phyloP scores from a whole-genome alignment of 257 asterid genomes.

The Capsicum chinense region DNA sequence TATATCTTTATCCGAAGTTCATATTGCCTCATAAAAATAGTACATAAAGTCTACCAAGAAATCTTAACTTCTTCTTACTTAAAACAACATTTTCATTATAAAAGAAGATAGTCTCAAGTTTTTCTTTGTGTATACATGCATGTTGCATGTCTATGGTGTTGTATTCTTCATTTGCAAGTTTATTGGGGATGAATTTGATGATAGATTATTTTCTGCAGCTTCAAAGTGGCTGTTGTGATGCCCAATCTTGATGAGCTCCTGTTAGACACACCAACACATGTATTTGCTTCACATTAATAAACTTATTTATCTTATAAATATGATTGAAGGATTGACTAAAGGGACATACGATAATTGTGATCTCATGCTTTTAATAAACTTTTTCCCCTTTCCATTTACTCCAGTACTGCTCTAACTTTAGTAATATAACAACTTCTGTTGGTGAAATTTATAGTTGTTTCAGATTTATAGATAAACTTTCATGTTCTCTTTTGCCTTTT shows the following conservation, averaged over 20 bases:
- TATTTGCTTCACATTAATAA: slow-evolving; percentile 62
- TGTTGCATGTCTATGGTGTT: background rate
- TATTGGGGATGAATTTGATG: slow-evolving; percentile 16
- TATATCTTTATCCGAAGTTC: background rate
- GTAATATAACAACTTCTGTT: slow-evolving; percentile 6
- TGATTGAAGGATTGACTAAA: background rate
- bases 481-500: slow-evolving; percentile 29
- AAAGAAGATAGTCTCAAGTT: background rate
- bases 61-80: slow-evolving; percentile 17
- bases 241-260: slow-evolving; percentile 94
- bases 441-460: background rate
- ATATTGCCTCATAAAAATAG: background rate
- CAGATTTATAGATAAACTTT: background rate
- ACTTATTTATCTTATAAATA: background rate
- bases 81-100: background rate
- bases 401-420: background rate
- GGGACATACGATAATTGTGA: background rate
- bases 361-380: background rate
- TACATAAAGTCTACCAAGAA: slow-evolving; percentile 1
- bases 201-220: slow-evolving; percentile 47
- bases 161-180: slow-evolving; percentile 4
- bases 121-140: background rate
- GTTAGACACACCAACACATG: slow-evolving; percentile 78
- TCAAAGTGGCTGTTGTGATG: slow-evolving; percentile 88
- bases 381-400: background rate